These are phyloP conservation scores for Volvox carteri DNA, from an alignment of 163 green algal species.

Conservation along the genomic window DNA sequence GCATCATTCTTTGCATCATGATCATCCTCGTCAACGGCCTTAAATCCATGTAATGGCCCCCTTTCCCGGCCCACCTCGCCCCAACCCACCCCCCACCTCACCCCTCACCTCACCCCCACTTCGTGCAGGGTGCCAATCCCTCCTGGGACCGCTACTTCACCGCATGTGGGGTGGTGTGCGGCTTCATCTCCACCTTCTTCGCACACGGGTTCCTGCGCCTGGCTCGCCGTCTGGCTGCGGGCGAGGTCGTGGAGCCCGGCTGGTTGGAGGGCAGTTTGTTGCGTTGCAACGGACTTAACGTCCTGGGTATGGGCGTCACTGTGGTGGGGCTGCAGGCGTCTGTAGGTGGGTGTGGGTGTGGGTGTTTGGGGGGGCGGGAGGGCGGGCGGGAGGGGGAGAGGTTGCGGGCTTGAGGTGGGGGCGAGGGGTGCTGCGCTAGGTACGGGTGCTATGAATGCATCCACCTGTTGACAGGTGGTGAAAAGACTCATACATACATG, in stretches of 20 bases:
- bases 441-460: too few species aligned
- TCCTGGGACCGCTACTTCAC: conserved; percentile 56
- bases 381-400: not conserved
- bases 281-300: conserved; percentile 77
- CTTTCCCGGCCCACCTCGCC: too few species aligned
- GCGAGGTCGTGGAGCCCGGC: conserved; percentile 10
- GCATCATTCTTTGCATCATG: too few species aligned
- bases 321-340: conserved; percentile 83
- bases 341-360: conserved; percentile 50
- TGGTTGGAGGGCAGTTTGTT: conserved; percentile 46
- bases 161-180: conserved; percentile 23
- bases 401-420: not conserved
- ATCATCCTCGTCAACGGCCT: too few species aligned
- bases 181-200: conserved; percentile 69
- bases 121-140: too few species aligned
- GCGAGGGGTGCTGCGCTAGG: too few species aligned
- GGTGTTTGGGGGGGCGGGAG: not conserved
- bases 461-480: too few species aligned
- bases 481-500: too few species aligned
- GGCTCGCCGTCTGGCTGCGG: conserved; percentile 40
- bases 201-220: conserved; percentile 69
- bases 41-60: not conserved
- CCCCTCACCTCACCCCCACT: not conserved
- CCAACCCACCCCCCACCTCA: not conserved
- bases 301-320: conserved; percentile 82